Conservation (phyloP, 768 basidiomycete genomes). For the Pisolithus albus region DNA sequence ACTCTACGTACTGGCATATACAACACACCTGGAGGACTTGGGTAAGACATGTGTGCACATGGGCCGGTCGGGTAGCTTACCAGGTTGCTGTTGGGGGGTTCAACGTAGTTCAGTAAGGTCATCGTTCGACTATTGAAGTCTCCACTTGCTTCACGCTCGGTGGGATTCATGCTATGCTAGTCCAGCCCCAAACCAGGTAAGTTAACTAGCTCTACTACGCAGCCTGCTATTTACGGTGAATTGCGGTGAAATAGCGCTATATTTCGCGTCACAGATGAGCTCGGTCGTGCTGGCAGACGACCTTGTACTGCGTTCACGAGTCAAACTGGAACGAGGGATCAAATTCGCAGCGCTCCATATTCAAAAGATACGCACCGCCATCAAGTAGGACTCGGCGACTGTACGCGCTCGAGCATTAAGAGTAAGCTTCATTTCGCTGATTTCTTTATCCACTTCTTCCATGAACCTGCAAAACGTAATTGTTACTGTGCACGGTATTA, state of each 20-base stretch:
- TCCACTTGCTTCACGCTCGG: too few species aligned
- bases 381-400: constrained; percentile 93
- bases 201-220: too few species aligned
- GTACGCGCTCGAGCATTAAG: constrained; percentile 94
- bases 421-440: constrained; percentile 98
- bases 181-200: too few species aligned
- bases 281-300: too few species aligned
- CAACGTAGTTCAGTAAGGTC: constrained; percentile 46
- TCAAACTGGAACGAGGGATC: not conserved
- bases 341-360: not conserved
- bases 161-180: too few species aligned
- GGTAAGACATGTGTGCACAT: not conserved
- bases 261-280: too few species aligned
- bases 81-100: constrained; percentile 58
- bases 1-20: constrained; percentile 53
- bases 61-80: constrained; percentile 32
- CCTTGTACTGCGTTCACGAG: not conserved
- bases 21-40: constrained; percentile 55
- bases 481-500: not conserved
- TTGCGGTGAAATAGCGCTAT: too few species aligned
- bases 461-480: constrained; percentile 61
- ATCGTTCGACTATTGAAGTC: constrained; percentile 5
- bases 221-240: too few species aligned
- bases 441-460: constrained; percentile 99
- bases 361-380: constrained; percentile 56